Evolutionary conservation across 768 basidiomycete genomes (phyloP).

Genomic region (Glaciozyma martinii): DNA sequence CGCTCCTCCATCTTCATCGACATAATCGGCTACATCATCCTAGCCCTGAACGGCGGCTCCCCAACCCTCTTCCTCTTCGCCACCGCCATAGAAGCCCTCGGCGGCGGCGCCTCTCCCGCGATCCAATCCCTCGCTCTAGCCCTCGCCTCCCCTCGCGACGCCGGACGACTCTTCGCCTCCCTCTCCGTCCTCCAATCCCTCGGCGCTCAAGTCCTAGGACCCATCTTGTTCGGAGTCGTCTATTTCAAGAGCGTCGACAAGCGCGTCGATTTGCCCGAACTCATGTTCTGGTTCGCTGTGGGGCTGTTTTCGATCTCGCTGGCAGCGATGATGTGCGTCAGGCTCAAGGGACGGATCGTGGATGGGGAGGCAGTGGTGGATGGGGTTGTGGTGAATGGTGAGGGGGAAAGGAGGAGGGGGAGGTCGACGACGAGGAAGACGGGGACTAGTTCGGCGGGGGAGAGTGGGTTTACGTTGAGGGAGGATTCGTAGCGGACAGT

Average conservation of each 20-base stretch:
- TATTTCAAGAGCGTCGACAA: constrained; percentile 16
- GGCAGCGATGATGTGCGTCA: background rate
- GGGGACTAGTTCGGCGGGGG: background rate
- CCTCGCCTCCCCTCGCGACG: constrained; percentile 31
- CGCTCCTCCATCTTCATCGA: constrained; percentile 27
- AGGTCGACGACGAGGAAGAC: constrained; percentile 2
- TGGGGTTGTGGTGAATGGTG: no score
- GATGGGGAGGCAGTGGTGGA: background rate
- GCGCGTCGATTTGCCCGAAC: constrained; percentile 9
- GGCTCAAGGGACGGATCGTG: constrained; percentile 8
- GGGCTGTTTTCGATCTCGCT: background rate
- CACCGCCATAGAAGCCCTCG: constrained; percentile 25
- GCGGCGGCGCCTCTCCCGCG: constrained; percentile 27
- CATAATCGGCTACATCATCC: constrained; percentile 20
- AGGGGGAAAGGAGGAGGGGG: background rate
- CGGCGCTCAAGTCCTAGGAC: constrained; percentile 27
- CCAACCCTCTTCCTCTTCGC: constrained; percentile 22
- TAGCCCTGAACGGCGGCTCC: constrained; percentile 8
- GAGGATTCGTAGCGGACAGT: background rate
- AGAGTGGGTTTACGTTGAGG: background rate
- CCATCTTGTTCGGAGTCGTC: constrained; percentile 26
- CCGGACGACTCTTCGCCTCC: constrained; percentile 29
- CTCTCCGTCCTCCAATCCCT: constrained; percentile 27
- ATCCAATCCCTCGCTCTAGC: constrained; percentile 33
- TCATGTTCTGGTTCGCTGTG: constrained; percentile 24